A percentile compares a stretch with the other conserved stretches of the same genome.
phyloP scores from a whole-genome alignment of 371 early-diverging fungal genomes.

The Mucor saturninus region DNA sequence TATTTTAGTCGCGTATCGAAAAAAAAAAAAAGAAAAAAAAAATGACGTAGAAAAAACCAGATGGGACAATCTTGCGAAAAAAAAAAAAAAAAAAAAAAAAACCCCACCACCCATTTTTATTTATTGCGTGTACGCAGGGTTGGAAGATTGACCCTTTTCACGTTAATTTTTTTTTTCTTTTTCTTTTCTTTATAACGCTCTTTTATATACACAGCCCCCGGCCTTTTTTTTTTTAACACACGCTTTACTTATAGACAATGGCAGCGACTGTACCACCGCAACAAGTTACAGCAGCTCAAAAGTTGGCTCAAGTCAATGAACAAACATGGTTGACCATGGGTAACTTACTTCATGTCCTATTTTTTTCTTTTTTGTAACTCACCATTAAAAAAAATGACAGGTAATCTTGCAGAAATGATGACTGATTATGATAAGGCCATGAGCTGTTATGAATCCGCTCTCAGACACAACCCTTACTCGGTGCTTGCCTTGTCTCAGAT shows the following conservation, averaged over 20 bases:
- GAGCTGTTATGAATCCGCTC: constrained; percentile 82
- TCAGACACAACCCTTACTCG: constrained; percentile 90
- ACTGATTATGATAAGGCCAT: constrained; percentile 80
- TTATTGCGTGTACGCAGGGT: neutral
- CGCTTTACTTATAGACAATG: constrained; percentile 12
- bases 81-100: constrained; percentile 2
- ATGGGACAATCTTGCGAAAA: neutral
- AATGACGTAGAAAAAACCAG: neutral
- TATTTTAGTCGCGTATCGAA: constrained; percentile 1
- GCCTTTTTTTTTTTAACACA: no score
- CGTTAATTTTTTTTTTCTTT: neutral
- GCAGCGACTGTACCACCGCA: constrained; percentile 36
- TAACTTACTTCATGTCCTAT: constrained; percentile 15
- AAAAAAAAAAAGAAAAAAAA: constrained; percentile 9
- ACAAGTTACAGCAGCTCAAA: constrained; percentile 56
- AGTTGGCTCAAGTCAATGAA: constrained; percentile 68
- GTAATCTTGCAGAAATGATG: constrained; percentile 73
- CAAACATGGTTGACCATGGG: constrained; percentile 79
- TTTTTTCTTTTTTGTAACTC: neutral
- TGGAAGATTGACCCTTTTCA: no score
- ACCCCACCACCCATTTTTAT: neutral
- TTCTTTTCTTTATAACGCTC: neutral
- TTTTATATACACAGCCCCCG: neutral
- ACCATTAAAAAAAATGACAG: constrained; percentile 33
- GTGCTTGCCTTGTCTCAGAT: constrained; percentile 74